Base-by-base conservation (phyloP, 495 filamentous ascomycete genomes). In the Bryoglossum gracile region DNA sequence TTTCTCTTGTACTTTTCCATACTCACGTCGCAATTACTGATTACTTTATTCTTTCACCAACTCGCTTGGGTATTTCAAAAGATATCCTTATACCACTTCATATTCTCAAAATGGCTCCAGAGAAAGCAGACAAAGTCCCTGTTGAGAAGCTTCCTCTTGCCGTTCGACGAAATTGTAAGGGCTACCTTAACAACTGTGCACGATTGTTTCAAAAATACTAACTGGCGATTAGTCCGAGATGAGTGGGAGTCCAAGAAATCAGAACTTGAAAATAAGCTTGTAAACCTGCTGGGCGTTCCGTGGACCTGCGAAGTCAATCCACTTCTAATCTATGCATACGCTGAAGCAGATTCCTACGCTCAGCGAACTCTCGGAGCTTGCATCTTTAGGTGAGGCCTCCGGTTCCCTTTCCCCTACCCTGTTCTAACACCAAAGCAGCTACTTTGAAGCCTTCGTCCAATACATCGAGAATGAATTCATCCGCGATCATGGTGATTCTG, bases 91-190 rank as follows among this genome's bases (percentile, higher is more conserved):
- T n/a, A n/a, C n/a, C n/a, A n/a, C n/a, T n/a, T n/a, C n/a, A n/a
- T n/a, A n/a, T n/a, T n/a, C n/a, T n/a, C 21, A 30, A 32, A 32
- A 32, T 18, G 17, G 9, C 19, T 30, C 49, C 37, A 39, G 53
- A 46, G 49, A 43, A 43, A 30, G 40, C 33, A 18, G 44, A 48
- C 10, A 52, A 53, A 46, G 21, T 50, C 4, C 39, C 70, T n/a
- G 66, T 64, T 35, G 70, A 67, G 56, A 77, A 76, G 57, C 62
- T 78, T 8, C 66, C 74, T n/a, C 69, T 78, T 46, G 72, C 68
- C 19, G 49, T 71, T 22, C 72, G 72, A 54, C 76, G 74, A 58
- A 76, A 73, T 55, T 55, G 72, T 75, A 53, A 54, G 66, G 14
- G 10, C 8, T 25, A 8, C 39, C 13, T 24, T 23, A 34, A n/a